A percentile compares a stretch with the other conserved stretches of the same genome.
phyloP scores from a whole-genome alignment of 306 rosid species.

The Lathyrus sativus region DNA sequence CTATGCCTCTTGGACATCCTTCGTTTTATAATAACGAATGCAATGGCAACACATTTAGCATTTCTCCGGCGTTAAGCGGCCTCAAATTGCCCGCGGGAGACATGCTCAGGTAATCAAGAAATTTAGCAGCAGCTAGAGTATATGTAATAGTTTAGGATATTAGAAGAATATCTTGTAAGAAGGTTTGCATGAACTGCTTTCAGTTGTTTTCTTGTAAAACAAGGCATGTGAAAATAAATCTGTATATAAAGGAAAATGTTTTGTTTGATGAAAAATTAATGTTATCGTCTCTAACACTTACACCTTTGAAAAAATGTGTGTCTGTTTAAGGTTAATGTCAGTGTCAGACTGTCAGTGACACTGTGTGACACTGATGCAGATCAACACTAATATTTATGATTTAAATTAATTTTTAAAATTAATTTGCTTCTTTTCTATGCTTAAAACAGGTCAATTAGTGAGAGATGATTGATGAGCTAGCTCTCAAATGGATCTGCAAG shows the following conservation, averaged over 20 bases:
- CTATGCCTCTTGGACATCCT: constrained; percentile 92
- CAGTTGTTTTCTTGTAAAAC: constrained; percentile 33
- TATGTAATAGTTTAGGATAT: constrained; percentile 32
- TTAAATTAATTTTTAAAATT: too few species aligned
- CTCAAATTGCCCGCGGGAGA: constrained; percentile 61
- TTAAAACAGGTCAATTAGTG: constrained; percentile 50
- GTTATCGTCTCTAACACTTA: neutral
- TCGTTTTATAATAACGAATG: constrained; percentile 42
- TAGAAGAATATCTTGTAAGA: constrained; percentile 27
- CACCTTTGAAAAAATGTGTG: too few species aligned
- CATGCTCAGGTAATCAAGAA: constrained; percentile 82
- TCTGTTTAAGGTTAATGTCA: too few species aligned
- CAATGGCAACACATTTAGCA: constrained; percentile 58
- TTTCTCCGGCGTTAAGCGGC: constrained; percentile 77
- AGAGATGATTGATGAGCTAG: constrained; percentile 43
- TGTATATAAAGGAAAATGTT: constrained; percentile 35
- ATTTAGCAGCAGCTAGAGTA: constrained; percentile 35
- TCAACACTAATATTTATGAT: too few species aligned
- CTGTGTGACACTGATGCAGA: too few species aligned
- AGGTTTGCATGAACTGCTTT: constrained; percentile 30
- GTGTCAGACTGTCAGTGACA: too few species aligned
- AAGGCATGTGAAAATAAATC: constrained; percentile 29
- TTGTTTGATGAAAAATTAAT: neutral
- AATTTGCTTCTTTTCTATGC: constrained; percentile 26
- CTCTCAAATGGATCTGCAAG: constrained; percentile 34